These are phyloP conservation scores for Rickenella mellea DNA, from an alignment of 768 basidiomycete species.

Conservation along the genomic window DNA sequence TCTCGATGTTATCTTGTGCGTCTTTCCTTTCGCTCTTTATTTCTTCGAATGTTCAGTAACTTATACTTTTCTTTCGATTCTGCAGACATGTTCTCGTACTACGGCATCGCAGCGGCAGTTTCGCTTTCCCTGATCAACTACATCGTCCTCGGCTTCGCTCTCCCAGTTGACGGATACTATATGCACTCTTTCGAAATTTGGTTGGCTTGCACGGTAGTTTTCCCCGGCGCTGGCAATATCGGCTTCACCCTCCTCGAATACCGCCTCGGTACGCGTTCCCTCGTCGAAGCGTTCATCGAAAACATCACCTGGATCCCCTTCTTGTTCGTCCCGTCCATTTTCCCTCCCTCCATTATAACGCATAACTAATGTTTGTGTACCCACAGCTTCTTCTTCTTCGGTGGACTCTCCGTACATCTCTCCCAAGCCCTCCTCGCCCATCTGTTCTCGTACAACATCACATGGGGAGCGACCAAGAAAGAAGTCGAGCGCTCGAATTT, in stretches of 20 bases:
- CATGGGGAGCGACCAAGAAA: constrained; percentile 59
- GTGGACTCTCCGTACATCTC: constrained; percentile 47
- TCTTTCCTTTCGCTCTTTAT: too few species aligned
- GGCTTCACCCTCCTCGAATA: constrained; percentile 64
- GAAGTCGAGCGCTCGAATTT: constrained; percentile 85
- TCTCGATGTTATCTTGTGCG: constrained; percentile 70
- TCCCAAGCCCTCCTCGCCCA: constrained; percentile 44
- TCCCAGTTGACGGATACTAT: constrained; percentile 63
- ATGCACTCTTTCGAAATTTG: constrained; percentile 66
- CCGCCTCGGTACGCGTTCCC: constrained; percentile 47
- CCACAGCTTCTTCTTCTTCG: constrained; percentile 43
- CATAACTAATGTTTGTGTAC: too few species aligned
- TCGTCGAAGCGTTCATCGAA: constrained; percentile 43
- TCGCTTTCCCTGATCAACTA: constrained; percentile 62
- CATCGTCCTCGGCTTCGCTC: constrained; percentile 51
- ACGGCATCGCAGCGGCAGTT: constrained; percentile 58
- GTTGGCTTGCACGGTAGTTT: constrained; percentile 62
- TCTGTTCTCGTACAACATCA: constrained; percentile 48
- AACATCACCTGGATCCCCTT: constrained; percentile 62
- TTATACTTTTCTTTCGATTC: background rate
- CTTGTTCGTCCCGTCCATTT: constrained; percentile 42
- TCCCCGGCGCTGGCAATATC: constrained; percentile 60
- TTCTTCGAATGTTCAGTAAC: background rate
- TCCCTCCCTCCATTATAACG: constrained; percentile 3
- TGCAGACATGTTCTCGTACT: constrained; percentile 39